Percentiles rank a stretch among this genome's conserved stretches.
Conservation (phyloP, 106 monocot genomes). For the Platanthera zijinensis region DNA sequence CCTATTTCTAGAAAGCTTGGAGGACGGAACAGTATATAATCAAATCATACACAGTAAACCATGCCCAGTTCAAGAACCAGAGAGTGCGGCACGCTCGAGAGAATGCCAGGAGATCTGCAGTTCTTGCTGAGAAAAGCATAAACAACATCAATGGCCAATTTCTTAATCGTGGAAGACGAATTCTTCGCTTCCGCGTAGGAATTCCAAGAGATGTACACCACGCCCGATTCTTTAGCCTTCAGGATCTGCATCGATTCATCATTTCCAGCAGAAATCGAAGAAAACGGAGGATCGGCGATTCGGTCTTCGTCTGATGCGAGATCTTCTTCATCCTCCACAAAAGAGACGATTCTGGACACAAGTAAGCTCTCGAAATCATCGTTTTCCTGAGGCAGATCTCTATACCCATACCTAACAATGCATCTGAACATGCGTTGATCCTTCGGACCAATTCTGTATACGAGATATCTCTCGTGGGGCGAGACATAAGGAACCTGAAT, state of each 20-base stretch:
- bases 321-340: constrained; percentile 44
- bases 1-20: no score
- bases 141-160: constrained; percentile 42
- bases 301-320: constrained; percentile 3
- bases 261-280: not conserved
- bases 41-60: constrained; percentile 48
- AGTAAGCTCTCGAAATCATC: constrained; percentile 49
- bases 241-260: constrained; percentile 53
- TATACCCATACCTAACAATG: constrained; percentile 54
- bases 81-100: constrained; percentile 55
- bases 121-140: constrained; percentile 62
- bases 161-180: constrained; percentile 57
- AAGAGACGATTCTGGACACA: constrained; percentile 42
- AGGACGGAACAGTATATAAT: no score
- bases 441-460: constrained; percentile 55
- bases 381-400: constrained; percentile 42
- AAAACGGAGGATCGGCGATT: not conserved
- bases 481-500: constrained; percentile 50
- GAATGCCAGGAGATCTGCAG: constrained; percentile 44
- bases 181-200: constrained; percentile 59
- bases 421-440: constrained; percentile 64
- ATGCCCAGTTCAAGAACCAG: constrained; percentile 69
- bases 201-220: constrained; percentile 58
- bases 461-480: constrained; percentile 39
- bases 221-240: constrained; percentile 57